Evolutionary conservation across 2,329 filamentous ascomycete species (phyloP), one percentile per base, ranked within the genome.

Genomic region (Malbranchea cinnamomea): DNA sequence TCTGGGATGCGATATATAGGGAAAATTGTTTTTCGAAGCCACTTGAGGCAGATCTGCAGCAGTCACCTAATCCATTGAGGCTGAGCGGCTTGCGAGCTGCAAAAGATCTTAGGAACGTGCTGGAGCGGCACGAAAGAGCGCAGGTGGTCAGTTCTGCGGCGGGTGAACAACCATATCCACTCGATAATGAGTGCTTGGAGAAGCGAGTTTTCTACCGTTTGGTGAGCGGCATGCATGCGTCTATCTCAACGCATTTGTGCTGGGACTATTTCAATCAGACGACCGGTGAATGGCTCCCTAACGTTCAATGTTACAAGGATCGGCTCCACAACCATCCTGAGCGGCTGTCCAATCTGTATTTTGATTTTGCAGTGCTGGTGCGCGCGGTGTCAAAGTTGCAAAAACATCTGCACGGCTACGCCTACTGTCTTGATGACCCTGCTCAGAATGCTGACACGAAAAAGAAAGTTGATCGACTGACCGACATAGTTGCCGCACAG

Each of bases 171-270:
- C 68, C 71, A 0, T 62, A 87, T 28, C 80, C 89, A 41, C 66
- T 75, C 27, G 84, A 93, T 42, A 85, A 94, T 43, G 81, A 93
- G 49, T 98, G 89, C 47, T 61, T 98, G 14, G 89, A 98, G 63
- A 95, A 98, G 67, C 78, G 89, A n/a, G 89, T 95, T 21, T 98
- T 98, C 54, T 89, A 95, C 58, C 72, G 85, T 5, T 74, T 98
- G 39, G 74, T 98, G 38, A 93, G 84, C 30, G 89, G 89, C 24
- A 94, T 98, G 89, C 89, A 98, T 54, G 83, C 89, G 10, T 93
- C 85, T 40, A 98, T 98, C 53, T 93, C 83, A 41, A 81, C 85
- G 0, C 89, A 98, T 56, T 64, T 98, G 23, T 98, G 89, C 67
- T 89, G 80, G 74, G 80, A 95, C 47, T 93, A 89, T 47, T 63